phyloP scores from a whole-genome alignment of 2,329 filamentous ascomycete species.

The Fusarium torulosum region DNA sequence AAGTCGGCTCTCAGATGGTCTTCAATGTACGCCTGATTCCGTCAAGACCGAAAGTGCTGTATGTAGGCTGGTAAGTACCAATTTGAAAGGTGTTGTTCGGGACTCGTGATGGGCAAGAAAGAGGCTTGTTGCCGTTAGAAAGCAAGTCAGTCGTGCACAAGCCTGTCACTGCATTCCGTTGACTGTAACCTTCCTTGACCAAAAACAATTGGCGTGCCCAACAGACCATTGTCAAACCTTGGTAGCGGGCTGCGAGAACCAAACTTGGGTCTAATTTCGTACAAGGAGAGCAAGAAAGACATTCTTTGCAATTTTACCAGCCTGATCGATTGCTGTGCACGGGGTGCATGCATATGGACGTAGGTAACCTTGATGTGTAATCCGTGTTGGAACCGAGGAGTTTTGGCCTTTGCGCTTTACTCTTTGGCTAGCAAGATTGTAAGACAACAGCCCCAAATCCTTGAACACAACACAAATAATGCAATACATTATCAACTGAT shows the following conservation, averaged over 20 bases:
- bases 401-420: constrained; percentile 10
- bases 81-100: constrained; percentile 18
- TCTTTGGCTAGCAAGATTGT: no score
- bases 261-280: constrained; percentile 28
- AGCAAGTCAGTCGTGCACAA: constrained; percentile 34
- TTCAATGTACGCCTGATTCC: constrained; percentile 31
- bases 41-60: constrained; percentile 31
- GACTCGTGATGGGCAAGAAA: constrained; percentile 32
- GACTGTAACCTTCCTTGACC: constrained; percentile 33
- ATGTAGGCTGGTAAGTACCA: constrained; percentile 1
- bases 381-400: constrained; percentile 4
- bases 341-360: constrained; percentile 21
- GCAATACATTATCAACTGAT: constrained; percentile 8
- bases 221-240: constrained; percentile 27
- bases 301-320: constrained; percentile 27
- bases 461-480: constrained; percentile 3
- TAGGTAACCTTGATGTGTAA: constrained; percentile 17
- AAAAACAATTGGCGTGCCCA: constrained; percentile 31
- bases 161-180: constrained; percentile 36
- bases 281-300: constrained; percentile 28
- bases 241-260: constrained; percentile 18
- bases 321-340: constrained; percentile 19
- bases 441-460: no score
- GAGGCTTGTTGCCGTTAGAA: constrained; percentile 42
- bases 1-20: constrained; percentile 17